phyloP scores from a whole-genome alignment of 345 rosid genomes.

The Capsella bursapastoris region DNA sequence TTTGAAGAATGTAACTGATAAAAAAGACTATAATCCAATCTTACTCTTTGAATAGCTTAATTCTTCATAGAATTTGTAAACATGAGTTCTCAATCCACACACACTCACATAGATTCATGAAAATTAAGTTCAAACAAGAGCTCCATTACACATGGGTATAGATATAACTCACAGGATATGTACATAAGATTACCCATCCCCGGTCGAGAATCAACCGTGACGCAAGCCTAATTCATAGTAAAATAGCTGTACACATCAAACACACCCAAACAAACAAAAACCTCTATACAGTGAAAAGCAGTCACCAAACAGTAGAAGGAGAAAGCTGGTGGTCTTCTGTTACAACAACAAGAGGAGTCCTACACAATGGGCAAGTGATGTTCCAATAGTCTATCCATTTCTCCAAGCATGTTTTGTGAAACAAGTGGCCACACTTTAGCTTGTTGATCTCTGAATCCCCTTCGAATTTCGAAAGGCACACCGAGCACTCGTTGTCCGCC shows the following conservation, averaged over 20 bases:
- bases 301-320: constrained; percentile 56
- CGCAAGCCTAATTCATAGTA: constrained; percentile 40
- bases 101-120: constrained; percentile 20
- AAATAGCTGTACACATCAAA: constrained; percentile 37
- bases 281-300: constrained; percentile 28
- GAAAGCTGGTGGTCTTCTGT: constrained; percentile 55
- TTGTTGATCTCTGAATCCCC: constrained; percentile 67
- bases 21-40: neutral
- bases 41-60: neutral
- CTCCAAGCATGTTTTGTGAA: constrained; percentile 77
- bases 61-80: neutral
- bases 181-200: constrained; percentile 43
- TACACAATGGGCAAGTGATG: constrained; percentile 74
- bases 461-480: constrained; percentile 64
- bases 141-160: constrained; percentile 37
- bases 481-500: constrained; percentile 67
- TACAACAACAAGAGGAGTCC: constrained; percentile 60
- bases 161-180: constrained; percentile 36
- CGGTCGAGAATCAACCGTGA: constrained; percentile 44
- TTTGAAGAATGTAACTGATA: neutral
- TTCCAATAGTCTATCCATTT: constrained; percentile 81
- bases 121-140: constrained; percentile 29
- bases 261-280: constrained; percentile 26
- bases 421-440: constrained; percentile 71
- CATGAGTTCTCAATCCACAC: constrained; percentile 1